Evolutionary conservation across 1,284 basidiomycete genomes (phyloP), one percentile per base, ranked within the genome.

Genomic region (Trichosporon coremiiforme): DNA sequence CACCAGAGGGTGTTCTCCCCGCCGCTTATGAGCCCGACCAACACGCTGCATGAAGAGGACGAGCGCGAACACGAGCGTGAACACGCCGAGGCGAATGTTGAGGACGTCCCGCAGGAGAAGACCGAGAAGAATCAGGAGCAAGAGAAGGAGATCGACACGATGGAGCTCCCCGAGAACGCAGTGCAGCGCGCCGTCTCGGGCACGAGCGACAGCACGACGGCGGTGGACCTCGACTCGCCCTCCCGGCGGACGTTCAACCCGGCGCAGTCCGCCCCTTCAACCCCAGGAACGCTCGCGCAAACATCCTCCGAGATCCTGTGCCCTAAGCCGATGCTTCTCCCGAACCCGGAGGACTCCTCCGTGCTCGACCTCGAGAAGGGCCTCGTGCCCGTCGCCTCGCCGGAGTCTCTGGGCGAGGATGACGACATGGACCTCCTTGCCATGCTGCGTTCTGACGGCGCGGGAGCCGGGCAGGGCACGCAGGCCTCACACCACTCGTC

Each of bases 351-450:
- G 33, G 45, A 29, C 33, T 25, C n/a, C 3, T 35, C 35, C 20
- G 17, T 62, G 6, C 15, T 13, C 17, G 72, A 73, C n/a, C 17
- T 68, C 2, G 72, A 73, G 64, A 73, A 70, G 66, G 68, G 66
- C n/a, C 20, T 29, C 10, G 7, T 41, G 70, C 53, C 9, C 70
- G 71, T 31, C 65, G 69, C 6, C 74, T 75, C 13, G 75, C 73
- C 2, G 0, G 57, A 35, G 17, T 13, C 13, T 1, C 17, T 60
- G 31, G n/a, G n/a, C n/a, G 76, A 73, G 8, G 82, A 75, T 15
- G 69, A 75, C 17, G 77, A 78, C 9, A 75, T 75, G 75, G 81
- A 84, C 70, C 70, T 84, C 41, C 71, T 77, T 65, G 70, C 73
- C 35, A 79, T 83, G 75, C 70, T 83, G 15, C 72, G 77, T 36